Percentiles rank a stretch among this genome's conserved stretches.
Evolutionary conservation across 345 rosid species (phyloP).

Genomic region (Hypericum androsaemum): DNA sequence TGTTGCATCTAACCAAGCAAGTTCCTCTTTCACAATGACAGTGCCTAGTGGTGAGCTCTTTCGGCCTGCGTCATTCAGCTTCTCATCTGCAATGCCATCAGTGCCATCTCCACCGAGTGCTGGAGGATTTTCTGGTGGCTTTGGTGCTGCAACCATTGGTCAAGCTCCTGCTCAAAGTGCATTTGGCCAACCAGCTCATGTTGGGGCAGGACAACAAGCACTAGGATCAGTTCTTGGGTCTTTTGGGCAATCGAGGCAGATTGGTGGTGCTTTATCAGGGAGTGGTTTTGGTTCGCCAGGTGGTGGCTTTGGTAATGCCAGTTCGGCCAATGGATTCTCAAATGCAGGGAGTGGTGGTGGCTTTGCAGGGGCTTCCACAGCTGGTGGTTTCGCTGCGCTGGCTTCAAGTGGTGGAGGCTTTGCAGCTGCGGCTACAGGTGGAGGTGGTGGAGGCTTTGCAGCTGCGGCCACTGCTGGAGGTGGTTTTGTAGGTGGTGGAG

Average conservation of each 20-base stretch:
- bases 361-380: constrained; percentile 23
- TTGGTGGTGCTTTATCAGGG: constrained; percentile 56
- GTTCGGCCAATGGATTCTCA: constrained; percentile 50
- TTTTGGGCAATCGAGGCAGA: constrained; percentile 92
- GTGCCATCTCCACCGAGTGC: constrained; percentile 50
- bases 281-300: constrained; percentile 50
- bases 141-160: constrained; percentile 35
- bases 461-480: constrained; percentile 24
- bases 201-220: constrained; percentile 83
- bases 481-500: constrained; percentile 34
- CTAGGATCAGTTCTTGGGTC: constrained; percentile 88
- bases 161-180: constrained; percentile 54
- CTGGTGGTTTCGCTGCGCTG: constrained; percentile 35
- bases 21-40: constrained; percentile 45
- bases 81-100: constrained; percentile 48
- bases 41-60: constrained; percentile 76
- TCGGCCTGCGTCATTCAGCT: constrained; percentile 80
- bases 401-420: constrained; percentile 51
- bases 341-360: constrained; percentile 39
- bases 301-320: constrained; percentile 42
- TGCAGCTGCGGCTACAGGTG: constrained; percentile 28
- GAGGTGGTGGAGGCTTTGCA: constrained; percentile 41
- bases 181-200: constrained; percentile 70
- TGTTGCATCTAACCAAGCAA: constrained; percentile 31
- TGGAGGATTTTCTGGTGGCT: constrained; percentile 46